Evolutionary conservation across 2,329 filamentous ascomycete genomes (phyloP), one percentile per base, ranked within the genome.

Genomic region (Botrytis pseudocinerea): DNA sequence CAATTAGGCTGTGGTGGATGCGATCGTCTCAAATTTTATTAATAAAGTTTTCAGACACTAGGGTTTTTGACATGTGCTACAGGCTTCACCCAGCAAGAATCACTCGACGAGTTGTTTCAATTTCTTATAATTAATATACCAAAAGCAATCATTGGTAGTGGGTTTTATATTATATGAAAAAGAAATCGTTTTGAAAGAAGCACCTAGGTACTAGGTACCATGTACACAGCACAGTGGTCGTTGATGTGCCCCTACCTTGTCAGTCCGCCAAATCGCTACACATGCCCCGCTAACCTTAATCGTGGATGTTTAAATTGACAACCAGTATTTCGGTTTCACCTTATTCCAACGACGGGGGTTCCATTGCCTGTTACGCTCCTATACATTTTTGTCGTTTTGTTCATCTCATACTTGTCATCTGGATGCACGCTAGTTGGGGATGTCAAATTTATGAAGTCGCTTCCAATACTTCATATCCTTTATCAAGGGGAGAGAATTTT

Each of bases 311-410:
- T 57, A 57, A 57, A 28, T 57, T 18, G 51, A 57, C 51, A 57
- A 54, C n/a, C n/a, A 32, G 14, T 18, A 57, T 57, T 28, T 57
- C 14, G 51, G 51, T 57, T 57, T 57, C n/a, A 57, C 51, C 51
- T 57, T 57, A 57, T 57, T 57, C n/a, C n/a, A 57, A 57, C 51
- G 51, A 57, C 51, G 51, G 51, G 51, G 51, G n/a, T n/a, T 40
- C 32, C 14, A 7, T 25, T 16, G 40, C 6, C 8, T 16, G 14
- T 40, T 62, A 61, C 6, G 25, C 22, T 57, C 35, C 6, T 7
- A 40, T 16, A 4, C 16, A n/a, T n/a, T n/a, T n/a, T 18, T 9
- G 18, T 40, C 35, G 14, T 42, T n/a, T 18, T n/a, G 8, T 42
- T 14, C 38, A 42, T 62, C 38, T 62, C 60, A 62, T n/a, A 18